Evolutionary conservation across 1,284 basidiomycete genomes (phyloP), one percentile per base, ranked within the genome.

Genomic region (Apiotrichum akiyoshidainum): DNA sequence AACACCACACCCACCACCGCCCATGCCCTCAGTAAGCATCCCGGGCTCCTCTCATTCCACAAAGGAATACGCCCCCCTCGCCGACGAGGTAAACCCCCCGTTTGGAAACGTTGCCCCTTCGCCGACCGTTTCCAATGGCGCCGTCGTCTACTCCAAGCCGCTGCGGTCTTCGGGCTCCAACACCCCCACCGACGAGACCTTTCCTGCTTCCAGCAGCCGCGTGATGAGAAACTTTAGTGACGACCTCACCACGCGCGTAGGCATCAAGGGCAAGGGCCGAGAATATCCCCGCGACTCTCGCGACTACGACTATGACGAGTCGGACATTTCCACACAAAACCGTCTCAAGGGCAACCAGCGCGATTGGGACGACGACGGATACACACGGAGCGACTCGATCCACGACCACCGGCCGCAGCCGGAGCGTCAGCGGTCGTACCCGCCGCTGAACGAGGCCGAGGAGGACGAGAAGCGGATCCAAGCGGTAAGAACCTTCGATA

Each of bases 401-500:
- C 63, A 58, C 1, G 26, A 31, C 26, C 7, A 31, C 26, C 26
- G 7, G 37, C 37, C 5, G 37, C 50, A 59, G n/a, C n/a, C n/a
- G n/a, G n/a, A n/a, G n/a, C n/a, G n/a, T n/a, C n/a, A n/a, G 2
- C 66, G 55, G 7, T 57, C 58, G 31, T 77, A 77, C 52, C 75
- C 75, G 7, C 73, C 75, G 1, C 40, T 68, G n/a, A 75, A 69
- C 52, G 71, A 70, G 42, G 69, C 65, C 16, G 71, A 72, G 47
- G 74, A 68, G 14, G 75, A 75, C 46, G 77, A 77, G 61, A 63
- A 65, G 46, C 57, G 70, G 16, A 66, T 78, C 19, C 73, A 77
- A 60, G 73, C 76, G 45, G 77, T 77, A 45, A 65, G 75, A 61
- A 2, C n/a, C 33, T 17, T 22, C 12, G 51, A 12, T 2, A 12